A percentile compares a stretch with the other conserved stretches of the same genome.
Evolutionary conservation across 805 yeast genomes (phyloP).

Genomic region (Wickerhamiella azyma): DNA sequence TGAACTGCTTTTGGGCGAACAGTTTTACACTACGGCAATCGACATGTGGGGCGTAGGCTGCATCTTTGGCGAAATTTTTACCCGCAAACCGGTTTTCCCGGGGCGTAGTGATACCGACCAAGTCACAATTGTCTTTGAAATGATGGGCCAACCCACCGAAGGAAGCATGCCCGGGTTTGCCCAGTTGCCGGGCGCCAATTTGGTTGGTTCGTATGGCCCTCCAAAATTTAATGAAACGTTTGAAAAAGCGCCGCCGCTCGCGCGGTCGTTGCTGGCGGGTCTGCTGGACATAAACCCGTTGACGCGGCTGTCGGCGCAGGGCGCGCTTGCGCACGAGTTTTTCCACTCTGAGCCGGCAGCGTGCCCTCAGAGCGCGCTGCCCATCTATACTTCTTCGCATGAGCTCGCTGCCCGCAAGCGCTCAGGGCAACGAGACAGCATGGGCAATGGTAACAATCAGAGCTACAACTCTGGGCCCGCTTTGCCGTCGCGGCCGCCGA

Average conservation of each 20-base stretch:
- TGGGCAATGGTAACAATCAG: no score
- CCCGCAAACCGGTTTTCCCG: slow-evolving; percentile 65
- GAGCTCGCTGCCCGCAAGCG: slow-evolving; percentile 47
- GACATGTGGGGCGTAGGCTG: slow-evolving; percentile 98
- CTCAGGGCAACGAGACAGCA: slow-evolving; percentile 4
- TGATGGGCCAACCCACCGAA: slow-evolving; percentile 66
- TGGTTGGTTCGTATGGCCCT: slow-evolving; percentile 16
- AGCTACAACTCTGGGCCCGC: slow-evolving; percentile 2
- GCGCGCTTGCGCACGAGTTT: slow-evolving; percentile 58
- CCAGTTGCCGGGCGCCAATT: slow-evolving; percentile 35
- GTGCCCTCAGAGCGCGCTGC: slow-evolving; percentile 38
- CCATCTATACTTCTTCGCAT: slow-evolving; percentile 72
- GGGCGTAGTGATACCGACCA: slow-evolving; percentile 84
- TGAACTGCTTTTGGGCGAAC: slow-evolving; percentile 74
- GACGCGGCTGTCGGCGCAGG: slow-evolving; percentile 62
- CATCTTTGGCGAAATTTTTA: slow-evolving; percentile 82
- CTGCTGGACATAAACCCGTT: slow-evolving; percentile 58
- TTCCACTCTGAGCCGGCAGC: slow-evolving; percentile 60
- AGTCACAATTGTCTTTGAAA: slow-evolving; percentile 61
- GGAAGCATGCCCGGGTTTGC: slow-evolving; percentile 49
- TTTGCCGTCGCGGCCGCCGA: slow-evolving; percentile 1
- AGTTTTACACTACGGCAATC: slow-evolving; percentile 80
- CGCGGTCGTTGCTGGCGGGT: slow-evolving; percentile 35
- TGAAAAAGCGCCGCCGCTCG: slow-evolving; percentile 18
- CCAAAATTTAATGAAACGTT: slow-evolving; percentile 32